phyloP scores from a whole-genome alignment of 192 early-diverging fungal genomes.

The Linnemannia exigua region DNA sequence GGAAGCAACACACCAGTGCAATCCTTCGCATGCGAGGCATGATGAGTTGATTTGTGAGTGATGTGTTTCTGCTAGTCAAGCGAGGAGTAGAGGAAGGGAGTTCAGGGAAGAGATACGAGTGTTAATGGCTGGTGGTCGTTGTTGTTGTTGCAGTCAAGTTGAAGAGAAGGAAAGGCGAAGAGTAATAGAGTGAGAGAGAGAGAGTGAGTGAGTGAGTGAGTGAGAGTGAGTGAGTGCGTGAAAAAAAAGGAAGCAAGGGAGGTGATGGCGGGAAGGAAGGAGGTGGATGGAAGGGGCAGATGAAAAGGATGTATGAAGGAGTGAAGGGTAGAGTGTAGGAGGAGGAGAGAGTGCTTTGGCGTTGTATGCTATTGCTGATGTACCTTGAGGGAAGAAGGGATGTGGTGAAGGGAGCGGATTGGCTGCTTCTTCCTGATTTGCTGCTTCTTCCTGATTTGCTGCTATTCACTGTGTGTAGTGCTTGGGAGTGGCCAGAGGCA shows the following conservation, averaged over 20 bases:
- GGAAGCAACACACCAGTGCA: constrained; percentile 50
- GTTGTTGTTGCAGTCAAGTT: background rate
- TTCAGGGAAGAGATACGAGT: background rate
- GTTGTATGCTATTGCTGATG: background rate
- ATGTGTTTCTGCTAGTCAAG: background rate
- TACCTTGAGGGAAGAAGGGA: too few relatives aligned
- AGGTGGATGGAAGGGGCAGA: background rate
- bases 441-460: too few relatives aligned
- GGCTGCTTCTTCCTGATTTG: too few relatives aligned
- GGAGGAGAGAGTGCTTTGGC: background rate
- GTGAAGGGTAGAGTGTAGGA: background rate
- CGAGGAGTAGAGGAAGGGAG: background rate
- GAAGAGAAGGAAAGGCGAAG: too few relatives aligned
- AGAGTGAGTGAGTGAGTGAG: too few relatives aligned
- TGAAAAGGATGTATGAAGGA: background rate
- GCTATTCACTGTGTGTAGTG: background rate
- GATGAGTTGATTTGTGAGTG: constrained; percentile 22
- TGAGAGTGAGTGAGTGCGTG: too few relatives aligned
- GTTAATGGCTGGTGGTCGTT: background rate
- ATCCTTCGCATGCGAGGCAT: constrained; percentile 58
- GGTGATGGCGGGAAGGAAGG: background rate
- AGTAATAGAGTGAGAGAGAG: background rate
- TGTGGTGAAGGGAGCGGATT: background rate
- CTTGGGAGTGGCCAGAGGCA: constrained; percentile 1
- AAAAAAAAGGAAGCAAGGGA: background rate